Evolutionary conservation across 768 basidiomycete species (phyloP), one percentile per base, ranked within the genome.

Genomic region (Rhodotorula toruloides): DNA sequence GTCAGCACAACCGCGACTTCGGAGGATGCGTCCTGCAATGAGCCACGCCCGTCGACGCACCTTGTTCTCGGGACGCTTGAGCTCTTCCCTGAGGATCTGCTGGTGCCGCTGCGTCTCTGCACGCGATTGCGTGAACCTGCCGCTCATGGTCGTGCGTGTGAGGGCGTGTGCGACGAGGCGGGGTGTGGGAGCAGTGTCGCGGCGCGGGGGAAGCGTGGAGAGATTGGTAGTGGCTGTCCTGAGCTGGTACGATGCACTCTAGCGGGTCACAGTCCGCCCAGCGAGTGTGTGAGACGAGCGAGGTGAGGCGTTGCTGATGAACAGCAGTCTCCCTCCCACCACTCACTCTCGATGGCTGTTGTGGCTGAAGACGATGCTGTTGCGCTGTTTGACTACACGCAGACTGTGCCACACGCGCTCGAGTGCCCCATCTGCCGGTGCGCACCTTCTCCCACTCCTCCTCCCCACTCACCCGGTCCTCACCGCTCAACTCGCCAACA

Each of bases 31-130:
- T n/a, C 40, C 42, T 32, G 39, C 21, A 32, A n/a, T 29, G 49
- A 53, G 40, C 11, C 25, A 10, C 17, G 40, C 11, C 10, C 21
- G 17, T 7, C 27, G n/a, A 27, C 61, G 58, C 7, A 88, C 77
- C 78, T 91, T 97, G 80, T 97, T 99, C 68, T 93, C 91, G 25
- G 89, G 87, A 52, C 81, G 81, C 77, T 90, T 96, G 27, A 99
- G 84, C 37, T 97, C 82, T 72, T 90, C 94, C 52, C 91, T 82
- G 19, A 99, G 84, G 10, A 84, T 87, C 61, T 83, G 61, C 14
- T 48, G 43, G 59, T 73, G 65, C 43, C 43, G 52, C 44, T 54
- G 50, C n/a, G 64, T 57, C 57, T 50, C 54, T 2, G 54, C 42
- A 27, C 63, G 54, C 31, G 48, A 36, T 31, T 73, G 72, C 9